Percentiles rank a stretch among this genome's conserved stretches.
Conservation (phyloP, 2,329 filamentous ascomycete species). For the Fusarium graminum region DNA sequence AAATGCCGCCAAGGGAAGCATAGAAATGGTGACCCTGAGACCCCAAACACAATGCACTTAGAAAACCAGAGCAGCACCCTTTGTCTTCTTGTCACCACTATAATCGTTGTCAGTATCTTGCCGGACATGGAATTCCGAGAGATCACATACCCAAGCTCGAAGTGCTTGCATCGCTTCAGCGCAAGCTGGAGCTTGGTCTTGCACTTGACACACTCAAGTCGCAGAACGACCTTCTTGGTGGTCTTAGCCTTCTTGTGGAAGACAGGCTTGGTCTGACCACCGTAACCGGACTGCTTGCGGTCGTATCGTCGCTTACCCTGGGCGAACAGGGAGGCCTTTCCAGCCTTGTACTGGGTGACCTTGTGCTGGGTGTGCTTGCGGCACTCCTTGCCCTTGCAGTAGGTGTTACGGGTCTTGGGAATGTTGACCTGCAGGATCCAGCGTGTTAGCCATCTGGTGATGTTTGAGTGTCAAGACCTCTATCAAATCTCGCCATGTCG, state of each 20-base stretch:
- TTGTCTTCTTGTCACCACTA: constrained; percentile 99
- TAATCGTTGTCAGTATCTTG: constrained; percentile 58
- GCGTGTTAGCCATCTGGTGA: constrained; percentile 50
- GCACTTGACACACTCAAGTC: constrained; percentile 97
- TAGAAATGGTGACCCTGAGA: constrained; percentile 55
- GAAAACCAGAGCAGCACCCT: constrained; percentile 99
- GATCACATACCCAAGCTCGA: constrained; percentile 91
- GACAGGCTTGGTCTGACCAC: constrained; percentile 99
- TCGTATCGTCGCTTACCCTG: constrained; percentile 99
- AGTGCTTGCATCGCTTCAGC: constrained; percentile 99
- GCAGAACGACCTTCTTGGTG: constrained; percentile 99
- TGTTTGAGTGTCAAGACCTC: constrained; percentile 26
- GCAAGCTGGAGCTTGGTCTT: constrained; percentile 98
- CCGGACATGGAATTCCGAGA: background rate
- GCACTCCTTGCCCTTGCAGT: constrained; percentile 97
- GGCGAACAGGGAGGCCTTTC: constrained; percentile 94
- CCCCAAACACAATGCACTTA: constrained; percentile 73
- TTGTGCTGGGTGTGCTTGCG: constrained; percentile 91
- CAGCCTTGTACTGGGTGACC: constrained; percentile 97
- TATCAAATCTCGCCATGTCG: constrained; percentile 23
- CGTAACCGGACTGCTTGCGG: constrained; percentile 99
- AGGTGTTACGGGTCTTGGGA: constrained; percentile 97
- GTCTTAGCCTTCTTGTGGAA: constrained; percentile 99
- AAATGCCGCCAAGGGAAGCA: constrained; percentile 60
- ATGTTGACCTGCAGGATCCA: constrained; percentile 83